Evolutionary conservation across 768 basidiomycete genomes (phyloP), one percentile per base, ranked within the genome.

Genomic region (Naganishia vishniacii): DNA sequence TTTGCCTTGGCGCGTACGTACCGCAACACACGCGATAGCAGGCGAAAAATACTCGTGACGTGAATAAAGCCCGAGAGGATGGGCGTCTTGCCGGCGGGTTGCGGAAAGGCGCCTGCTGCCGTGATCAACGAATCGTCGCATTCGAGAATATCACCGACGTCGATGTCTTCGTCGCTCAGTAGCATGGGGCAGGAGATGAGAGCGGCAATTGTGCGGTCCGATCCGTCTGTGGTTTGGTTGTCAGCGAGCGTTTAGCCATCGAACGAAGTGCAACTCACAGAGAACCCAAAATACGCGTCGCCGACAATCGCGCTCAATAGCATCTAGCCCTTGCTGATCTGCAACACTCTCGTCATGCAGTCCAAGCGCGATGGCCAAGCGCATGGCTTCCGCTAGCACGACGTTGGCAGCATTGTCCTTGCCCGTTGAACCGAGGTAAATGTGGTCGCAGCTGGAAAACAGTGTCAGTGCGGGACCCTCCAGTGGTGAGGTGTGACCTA

Each of bases 71-170:
- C 74, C 11, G 65, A 60, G 18, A 75, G 70, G 16, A 75, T 56
- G 2, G 74, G 69, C n/a, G 71, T 72, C 18, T 62, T 60, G 4
- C 65, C 71, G 2, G 56, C 29, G 0, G 72, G 69, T 59, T 71
- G 73, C 7, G 68, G 69, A n/a, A 67, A 37, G 18, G 73, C 69
- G 2, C 71, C 73, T 31, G 65, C 59, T 0, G 66, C 26, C 1
- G 72, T 74, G 68, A 75, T 75, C 49, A 70, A 65, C 23, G 71
- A 69, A 64, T 75, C 74, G 59, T 75, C 74, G n/a, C 73, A 71
- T 65, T 75, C 72, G 23, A 69, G 34, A 4, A 68, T 69, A 20
- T 67, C 53, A 25, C 68, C 61, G 8, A 69, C 46, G 46, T 41
- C 64, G 13, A 71, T 62, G 37, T 71, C 70, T 25, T 48, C 64